A percentile compares a stretch with the other conserved stretches of the same genome.
These are phyloP conservation scores for Cinnamomum micranthum DNA, from an alignment of 164 flowering plant genomes.

Conservation along the genomic window DNA sequence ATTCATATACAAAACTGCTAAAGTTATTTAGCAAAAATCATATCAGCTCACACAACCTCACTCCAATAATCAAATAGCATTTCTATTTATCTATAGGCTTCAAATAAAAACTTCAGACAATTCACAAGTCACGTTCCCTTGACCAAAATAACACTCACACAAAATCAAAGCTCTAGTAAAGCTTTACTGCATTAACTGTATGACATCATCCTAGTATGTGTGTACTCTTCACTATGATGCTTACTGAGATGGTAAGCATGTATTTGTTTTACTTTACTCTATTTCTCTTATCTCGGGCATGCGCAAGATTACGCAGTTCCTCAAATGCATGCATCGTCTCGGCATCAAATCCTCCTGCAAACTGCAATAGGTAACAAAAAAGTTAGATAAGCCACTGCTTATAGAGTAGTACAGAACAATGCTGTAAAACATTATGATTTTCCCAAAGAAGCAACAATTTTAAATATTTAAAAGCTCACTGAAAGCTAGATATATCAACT, in stretches of 20 bases:
- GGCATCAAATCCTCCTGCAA: slow-evolving; percentile 96
- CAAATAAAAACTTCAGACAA: not conserved
- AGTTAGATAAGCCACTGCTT: not conserved
- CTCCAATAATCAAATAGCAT: not conserved
- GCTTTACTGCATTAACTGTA: not conserved
- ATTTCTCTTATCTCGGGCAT: slow-evolving; percentile 44
- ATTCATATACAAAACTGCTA: too few relatives aligned
- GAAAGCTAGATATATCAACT: too few relatives aligned
- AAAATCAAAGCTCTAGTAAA: slow-evolving; percentile 2
- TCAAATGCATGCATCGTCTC: slow-evolving; percentile 95
- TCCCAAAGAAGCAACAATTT: too few relatives aligned
- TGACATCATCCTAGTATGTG: not conserved
- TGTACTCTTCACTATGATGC: slow-evolving; percentile 12
- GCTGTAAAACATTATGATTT: not conserved
- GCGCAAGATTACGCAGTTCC: slow-evolving; percentile 72
- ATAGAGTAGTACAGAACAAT: not conserved
- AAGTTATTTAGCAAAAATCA: not conserved
- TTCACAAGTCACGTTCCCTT: not conserved
- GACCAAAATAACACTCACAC: not conserved
- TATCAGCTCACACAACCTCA: not conserved
- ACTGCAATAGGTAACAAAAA: slow-evolving; percentile 40
- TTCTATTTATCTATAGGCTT: not conserved
- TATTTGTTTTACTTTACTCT: not conserved
- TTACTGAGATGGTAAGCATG: slow-evolving; percentile 49
- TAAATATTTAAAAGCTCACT: too few relatives aligned